Conservation (phyloP, 2,329 filamentous ascomycete species). For the Exophiala dermatitidis region DNA sequence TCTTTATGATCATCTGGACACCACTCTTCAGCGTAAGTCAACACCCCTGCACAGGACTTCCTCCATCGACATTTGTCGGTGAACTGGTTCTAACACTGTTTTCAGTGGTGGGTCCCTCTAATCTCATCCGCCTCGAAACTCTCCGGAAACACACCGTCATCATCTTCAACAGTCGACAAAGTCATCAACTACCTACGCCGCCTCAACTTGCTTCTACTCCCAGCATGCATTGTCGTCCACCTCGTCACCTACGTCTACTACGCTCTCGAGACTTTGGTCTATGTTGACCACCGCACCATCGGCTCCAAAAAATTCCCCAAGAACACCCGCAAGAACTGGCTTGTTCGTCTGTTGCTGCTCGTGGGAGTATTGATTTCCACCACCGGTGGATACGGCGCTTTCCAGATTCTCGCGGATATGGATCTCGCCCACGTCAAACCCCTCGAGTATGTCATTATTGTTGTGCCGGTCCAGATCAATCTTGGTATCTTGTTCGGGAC, state of each 20-base stretch:
- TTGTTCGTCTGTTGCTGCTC: conserved; percentile 21
- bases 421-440: conserved; percentile 25
- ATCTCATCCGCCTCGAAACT: conserved; percentile 10
- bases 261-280: conserved; percentile 19
- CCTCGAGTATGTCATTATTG: conserved; percentile 23
- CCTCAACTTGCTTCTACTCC: conserved; percentile 24
- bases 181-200: conserved; percentile 18
- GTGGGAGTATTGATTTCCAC: conserved; percentile 18
- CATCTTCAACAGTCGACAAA: conserved; percentile 1
- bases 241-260: conserved; percentile 21
- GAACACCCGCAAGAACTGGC: conserved; percentile 25
- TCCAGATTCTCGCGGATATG: conserved; percentile 20
- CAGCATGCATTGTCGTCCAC: conserved; percentile 16
- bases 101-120: conserved; percentile 26
- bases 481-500: conserved; percentile 23
- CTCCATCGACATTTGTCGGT: too few relatives aligned
- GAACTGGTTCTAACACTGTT: neutral
- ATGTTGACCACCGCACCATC: conserved; percentile 21
- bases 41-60: neutral
- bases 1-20: conserved; percentile 22
- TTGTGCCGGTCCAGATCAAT: conserved; percentile 25
- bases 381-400: conserved; percentile 17
- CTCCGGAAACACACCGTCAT: neutral
- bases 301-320: conserved; percentile 12
- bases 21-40: conserved; percentile 24